phyloP scores from a whole-genome alignment of 768 basidiomycete genomes.

The Collybia mongolica region DNA sequence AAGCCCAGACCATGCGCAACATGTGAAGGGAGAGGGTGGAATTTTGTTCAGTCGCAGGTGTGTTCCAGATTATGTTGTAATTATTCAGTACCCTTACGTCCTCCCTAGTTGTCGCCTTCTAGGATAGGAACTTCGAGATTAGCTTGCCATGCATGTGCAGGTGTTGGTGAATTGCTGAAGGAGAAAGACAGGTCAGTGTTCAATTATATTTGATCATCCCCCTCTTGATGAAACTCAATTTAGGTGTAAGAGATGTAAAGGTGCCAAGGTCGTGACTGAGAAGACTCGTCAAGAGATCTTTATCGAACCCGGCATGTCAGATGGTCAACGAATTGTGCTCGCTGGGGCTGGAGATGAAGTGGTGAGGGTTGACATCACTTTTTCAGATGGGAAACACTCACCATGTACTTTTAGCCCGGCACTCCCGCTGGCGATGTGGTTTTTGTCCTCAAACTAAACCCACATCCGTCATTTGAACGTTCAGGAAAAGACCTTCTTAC shows the following conservation, averaged over 20 bases:
- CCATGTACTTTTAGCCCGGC: slow-evolving; percentile 57
- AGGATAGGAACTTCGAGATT: slow-evolving; percentile 50
- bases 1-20: slow-evolving; percentile 79
- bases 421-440: slow-evolving; percentile 89
- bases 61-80: slow-evolving; percentile 4
- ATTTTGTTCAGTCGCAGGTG: slow-evolving; percentile 55
- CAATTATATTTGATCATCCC: background rate
- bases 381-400: background rate
- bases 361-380: slow-evolving; percentile 36
- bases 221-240: background rate
- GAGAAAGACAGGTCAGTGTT: slow-evolving; percentile 77
- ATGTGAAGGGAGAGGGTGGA: slow-evolving; percentile 87
- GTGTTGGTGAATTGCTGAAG: slow-evolving; percentile 66
- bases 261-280: slow-evolving; percentile 77
- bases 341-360: slow-evolving; percentile 92
- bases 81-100: background rate
- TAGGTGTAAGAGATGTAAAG: slow-evolving; percentile 97
- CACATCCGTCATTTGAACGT: slow-evolving; percentile 82
- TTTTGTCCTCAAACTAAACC: slow-evolving; percentile 67
- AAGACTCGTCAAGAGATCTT: slow-evolving; percentile 88
- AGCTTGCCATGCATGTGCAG: slow-evolving; percentile 69
- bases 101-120: slow-evolving; percentile 38
- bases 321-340: slow-evolving; percentile 83
- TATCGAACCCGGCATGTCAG: slow-evolving; percentile 84
- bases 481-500: slow-evolving; percentile 80